Conservation (phyloP, 805 yeast genomes). For the Suhomyces kilbournensis region DNA sequence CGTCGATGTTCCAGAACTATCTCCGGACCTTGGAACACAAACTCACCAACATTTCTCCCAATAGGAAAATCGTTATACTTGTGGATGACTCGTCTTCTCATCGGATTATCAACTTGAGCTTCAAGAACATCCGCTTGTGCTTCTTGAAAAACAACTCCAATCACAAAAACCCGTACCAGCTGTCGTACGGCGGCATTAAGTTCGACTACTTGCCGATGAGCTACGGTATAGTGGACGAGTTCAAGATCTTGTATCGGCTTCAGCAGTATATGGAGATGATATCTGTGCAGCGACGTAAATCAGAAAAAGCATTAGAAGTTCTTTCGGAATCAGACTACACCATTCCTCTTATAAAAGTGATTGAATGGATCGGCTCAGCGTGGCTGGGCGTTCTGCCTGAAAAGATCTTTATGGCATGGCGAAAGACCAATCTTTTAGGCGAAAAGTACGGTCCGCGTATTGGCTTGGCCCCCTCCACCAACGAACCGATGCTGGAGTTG, state of each 20-base stretch:
- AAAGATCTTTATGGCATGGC: constrained; percentile 34
- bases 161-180: constrained; percentile 35
- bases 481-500: neutral
- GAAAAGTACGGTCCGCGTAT: constrained; percentile 7
- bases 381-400: constrained; percentile 47
- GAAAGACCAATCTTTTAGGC: constrained; percentile 31
- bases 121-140: constrained; percentile 32
- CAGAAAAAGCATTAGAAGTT: constrained; percentile 22
- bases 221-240: constrained; percentile 63
- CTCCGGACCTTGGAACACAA: constrained; percentile 58
- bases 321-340: constrained; percentile 41
- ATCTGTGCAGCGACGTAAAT: constrained; percentile 24
- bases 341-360: constrained; percentile 52
- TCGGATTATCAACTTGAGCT: constrained; percentile 45
- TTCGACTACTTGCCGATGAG: constrained; percentile 58
- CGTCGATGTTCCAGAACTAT: constrained; percentile 62
- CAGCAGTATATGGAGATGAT: constrained; percentile 54
- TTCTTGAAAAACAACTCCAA: constrained; percentile 38
- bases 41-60: constrained; percentile 39
- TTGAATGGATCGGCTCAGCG: constrained; percentile 55
- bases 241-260: constrained; percentile 54
- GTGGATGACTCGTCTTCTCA: constrained; percentile 64
- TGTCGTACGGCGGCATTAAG: constrained; percentile 42
- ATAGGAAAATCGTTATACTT: constrained; percentile 51
- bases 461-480: neutral